phyloP scores from a whole-genome alignment of 116 monocot species.

The Dioscorea cayenensis region DNA sequence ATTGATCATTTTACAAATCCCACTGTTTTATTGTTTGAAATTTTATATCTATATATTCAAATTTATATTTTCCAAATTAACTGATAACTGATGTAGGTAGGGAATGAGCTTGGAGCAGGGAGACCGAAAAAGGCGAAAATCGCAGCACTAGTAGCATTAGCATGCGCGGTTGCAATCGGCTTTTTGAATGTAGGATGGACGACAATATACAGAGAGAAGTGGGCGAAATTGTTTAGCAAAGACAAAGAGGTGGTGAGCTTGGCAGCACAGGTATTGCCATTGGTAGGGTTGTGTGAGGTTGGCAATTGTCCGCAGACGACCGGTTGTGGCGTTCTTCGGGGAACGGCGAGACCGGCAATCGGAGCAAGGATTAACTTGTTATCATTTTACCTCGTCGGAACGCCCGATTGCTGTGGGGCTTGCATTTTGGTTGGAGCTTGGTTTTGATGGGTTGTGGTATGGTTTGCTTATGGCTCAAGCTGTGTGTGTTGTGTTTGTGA shows the following conservation, averaged over 20 bases:
- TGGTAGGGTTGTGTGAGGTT: slow-evolving; percentile 64
- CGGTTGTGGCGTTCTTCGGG: slow-evolving; percentile 71
- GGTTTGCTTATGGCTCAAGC: slow-evolving; percentile 59
- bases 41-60: background rate
- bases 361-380: slow-evolving; percentile 58
- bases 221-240: slow-evolving; percentile 48
- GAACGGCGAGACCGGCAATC: slow-evolving; percentile 51
- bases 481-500: slow-evolving; percentile 40
- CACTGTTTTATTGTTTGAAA: background rate
- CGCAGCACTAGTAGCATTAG: slow-evolving; percentile 60
- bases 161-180: slow-evolving; percentile 50
- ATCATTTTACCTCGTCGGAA: slow-evolving; percentile 66
- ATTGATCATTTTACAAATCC: background rate
- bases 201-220: slow-evolving; percentile 13
- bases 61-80: background rate
- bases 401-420: slow-evolving; percentile 64
- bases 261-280: slow-evolving; percentile 52
- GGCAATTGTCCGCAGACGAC: slow-evolving; percentile 81
- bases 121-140: slow-evolving; percentile 36
- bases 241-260: slow-evolving; percentile 41
- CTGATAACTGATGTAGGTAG: slow-evolving; percentile 30
- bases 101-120: slow-evolving; percentile 71
- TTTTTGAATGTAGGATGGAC: slow-evolving; percentile 52
- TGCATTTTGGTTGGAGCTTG: slow-evolving; percentile 33
- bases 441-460: slow-evolving; percentile 62